Conservation (phyloP, 2,329 filamentous ascomycete genomes). For the Penicillium palitans region DNA sequence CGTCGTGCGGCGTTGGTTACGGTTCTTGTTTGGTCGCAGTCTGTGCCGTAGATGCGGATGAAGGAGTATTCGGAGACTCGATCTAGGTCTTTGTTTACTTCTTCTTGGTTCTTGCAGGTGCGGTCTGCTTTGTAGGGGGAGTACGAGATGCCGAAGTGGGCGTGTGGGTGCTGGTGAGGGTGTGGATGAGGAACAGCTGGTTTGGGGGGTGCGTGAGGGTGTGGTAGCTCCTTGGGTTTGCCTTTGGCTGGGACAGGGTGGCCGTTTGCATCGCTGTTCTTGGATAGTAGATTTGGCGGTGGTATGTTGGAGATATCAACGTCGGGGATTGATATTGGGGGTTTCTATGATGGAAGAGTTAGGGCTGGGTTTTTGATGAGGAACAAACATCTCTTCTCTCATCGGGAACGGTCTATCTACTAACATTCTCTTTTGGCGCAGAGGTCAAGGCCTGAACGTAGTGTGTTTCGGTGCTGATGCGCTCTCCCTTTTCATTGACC, state of each 20-base stretch:
- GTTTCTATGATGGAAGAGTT: not conserved
- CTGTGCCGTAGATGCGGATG: slow-evolving; percentile 76
- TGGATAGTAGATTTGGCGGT: not conserved
- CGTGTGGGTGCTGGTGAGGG: slow-evolving; percentile 12
- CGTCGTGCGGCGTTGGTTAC: slow-evolving; percentile 63
- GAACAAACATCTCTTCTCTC: not conserved
- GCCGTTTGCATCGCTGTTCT: not conserved
- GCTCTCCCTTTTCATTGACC: slow-evolving; percentile 59
- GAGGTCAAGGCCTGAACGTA: slow-evolving; percentile 9
- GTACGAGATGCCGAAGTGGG: slow-evolving; percentile 55
- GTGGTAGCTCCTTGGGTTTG: not conserved
- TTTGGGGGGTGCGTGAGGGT: slow-evolving; percentile 33
- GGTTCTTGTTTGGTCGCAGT: slow-evolving; percentile 70
- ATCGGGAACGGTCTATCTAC: slow-evolving; percentile 4
- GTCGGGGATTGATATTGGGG: not conserved
- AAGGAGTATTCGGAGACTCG: slow-evolving; percentile 59
- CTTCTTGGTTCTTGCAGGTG: slow-evolving; percentile 64
- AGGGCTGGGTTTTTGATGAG: not conserved
- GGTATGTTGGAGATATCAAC: not conserved
- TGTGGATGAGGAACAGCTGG: slow-evolving; percentile 1
- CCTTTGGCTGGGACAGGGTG: not conserved
- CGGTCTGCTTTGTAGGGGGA: slow-evolving; percentile 58
- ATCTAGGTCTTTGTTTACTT: slow-evolving; percentile 66
- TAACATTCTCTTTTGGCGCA: slow-evolving; percentile 16
- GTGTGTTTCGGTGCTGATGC: slow-evolving; percentile 46